Conservation (phyloP, 2,329 filamentous ascomycete genomes). For the Scedosporium apiospermum region DNA sequence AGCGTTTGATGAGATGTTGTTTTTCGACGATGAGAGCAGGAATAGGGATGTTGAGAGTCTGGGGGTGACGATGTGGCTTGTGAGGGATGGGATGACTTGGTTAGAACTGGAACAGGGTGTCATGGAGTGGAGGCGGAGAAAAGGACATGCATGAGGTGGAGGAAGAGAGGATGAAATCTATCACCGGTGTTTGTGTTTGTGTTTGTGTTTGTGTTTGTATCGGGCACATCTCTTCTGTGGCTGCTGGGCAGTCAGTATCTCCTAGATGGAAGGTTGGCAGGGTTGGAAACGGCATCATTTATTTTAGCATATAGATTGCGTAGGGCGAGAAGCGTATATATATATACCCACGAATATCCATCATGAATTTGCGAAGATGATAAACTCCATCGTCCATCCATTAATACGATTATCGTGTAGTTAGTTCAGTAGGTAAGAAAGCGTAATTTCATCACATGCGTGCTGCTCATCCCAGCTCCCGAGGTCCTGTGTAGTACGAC, state of each 20-base stretch:
- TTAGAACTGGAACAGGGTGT: slow-evolving; percentile 73
- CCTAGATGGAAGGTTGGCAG: no score
- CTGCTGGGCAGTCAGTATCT: not conserved
- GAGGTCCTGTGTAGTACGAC: no score
- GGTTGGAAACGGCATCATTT: no score
- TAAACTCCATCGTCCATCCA: no score
- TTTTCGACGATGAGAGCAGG: slow-evolving; percentile 86
- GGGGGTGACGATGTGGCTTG: slow-evolving; percentile 76
- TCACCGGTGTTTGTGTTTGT: not conserved
- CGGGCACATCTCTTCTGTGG: not conserved
- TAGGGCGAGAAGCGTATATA: no score
- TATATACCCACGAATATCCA: no score
- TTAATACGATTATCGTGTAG: no score
- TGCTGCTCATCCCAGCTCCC: no score
- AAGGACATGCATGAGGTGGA: slow-evolving; percentile 29
- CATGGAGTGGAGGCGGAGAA: slow-evolving; percentile 67
- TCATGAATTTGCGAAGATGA: no score
- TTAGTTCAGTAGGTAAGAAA: no score
- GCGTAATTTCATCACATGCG: no score
- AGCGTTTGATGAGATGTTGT: slow-evolving; percentile 75
- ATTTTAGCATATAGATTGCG: no score
- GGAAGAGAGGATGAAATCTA: not conserved
- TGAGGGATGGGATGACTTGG: slow-evolving; percentile 69
- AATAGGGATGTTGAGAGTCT: slow-evolving; percentile 74
- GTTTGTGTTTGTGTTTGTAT: not conserved